phyloP scores from a whole-genome alignment of 345 rosid species.

The Camelina hispida region DNA sequence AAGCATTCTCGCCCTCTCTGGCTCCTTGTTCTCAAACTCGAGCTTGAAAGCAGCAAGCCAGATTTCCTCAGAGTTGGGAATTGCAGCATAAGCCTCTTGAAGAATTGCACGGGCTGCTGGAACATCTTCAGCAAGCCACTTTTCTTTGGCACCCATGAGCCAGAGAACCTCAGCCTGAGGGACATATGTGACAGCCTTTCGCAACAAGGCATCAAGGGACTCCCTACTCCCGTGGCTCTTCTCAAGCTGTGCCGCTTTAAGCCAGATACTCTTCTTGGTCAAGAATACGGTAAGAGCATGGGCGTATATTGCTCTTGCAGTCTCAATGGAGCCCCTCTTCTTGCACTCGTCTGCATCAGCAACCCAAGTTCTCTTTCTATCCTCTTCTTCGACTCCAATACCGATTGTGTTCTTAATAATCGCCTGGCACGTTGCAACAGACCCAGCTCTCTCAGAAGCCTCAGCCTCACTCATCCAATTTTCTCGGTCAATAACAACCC shows the following conservation, averaged over 20 bases:
- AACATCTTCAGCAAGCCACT: conserved; percentile 1
- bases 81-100: conserved; percentile 3
- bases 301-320: neutral
- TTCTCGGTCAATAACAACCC: neutral
- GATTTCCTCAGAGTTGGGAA: conserved; percentile 1
- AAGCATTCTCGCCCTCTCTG: conserved; percentile 1
- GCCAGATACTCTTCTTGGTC: conserved; percentile 6
- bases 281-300: neutral
- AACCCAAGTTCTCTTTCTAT: conserved; percentile 7
- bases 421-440: neutral
- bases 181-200: neutral
- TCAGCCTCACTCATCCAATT: conserved; percentile 5
- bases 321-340: conserved; percentile 1
- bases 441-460: neutral
- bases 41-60: conserved; percentile 4
- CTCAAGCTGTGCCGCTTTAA: neutral
- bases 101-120: conserved; percentile 4
- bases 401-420: neutral
- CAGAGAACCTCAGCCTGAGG: conserved; percentile 3
- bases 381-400: conserved; percentile 3
- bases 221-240: conserved; percentile 1
- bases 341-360: conserved; percentile 2
- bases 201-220: conserved; percentile 4
- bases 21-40: conserved; percentile 1
- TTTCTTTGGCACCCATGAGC: neutral